Percentiles rank a stretch among this genome's conserved stretches.
Conservation (phyloP, 2,329 filamentous ascomycete genomes). For the Beauveria rudraprayagi region DNA sequence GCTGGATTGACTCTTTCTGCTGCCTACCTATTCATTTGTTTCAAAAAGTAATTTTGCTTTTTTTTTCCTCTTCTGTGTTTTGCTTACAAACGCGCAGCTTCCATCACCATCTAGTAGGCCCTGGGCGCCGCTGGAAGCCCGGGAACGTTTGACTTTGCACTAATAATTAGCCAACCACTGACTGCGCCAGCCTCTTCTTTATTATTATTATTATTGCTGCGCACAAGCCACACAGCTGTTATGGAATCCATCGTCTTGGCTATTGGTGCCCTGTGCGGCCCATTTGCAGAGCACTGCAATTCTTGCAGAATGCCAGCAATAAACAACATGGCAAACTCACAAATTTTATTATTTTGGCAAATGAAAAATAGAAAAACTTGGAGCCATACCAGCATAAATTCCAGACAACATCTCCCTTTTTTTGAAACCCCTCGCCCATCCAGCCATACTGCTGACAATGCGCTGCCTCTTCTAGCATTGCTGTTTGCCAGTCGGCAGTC, state of each 20-base stretch:
- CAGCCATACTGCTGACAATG: not conserved
- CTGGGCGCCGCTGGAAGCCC: not conserved
- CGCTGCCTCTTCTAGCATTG: not conserved
- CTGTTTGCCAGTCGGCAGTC: conserved; percentile 6
- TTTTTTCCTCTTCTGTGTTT: not conserved
- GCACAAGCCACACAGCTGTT: not conserved
- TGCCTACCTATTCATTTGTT: no score
- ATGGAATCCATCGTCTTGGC: not conserved
- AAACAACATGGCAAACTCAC: no score
- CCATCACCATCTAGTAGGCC: not conserved
- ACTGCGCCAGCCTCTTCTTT: not conserved
- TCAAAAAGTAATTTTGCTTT: not conserved
- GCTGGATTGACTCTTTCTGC: no score
- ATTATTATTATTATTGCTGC: not conserved
- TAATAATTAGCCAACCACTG: not conserved
- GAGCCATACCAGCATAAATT: not conserved
- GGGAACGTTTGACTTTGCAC: not conserved
- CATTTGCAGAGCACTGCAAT: no score
- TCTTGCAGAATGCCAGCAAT: no score
- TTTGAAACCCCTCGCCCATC: not conserved
- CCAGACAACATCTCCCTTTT: not conserved
- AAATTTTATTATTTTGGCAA: no score
- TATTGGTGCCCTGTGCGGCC: not conserved
- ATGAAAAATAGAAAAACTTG: not conserved
- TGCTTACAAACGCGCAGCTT: not conserved